phyloP scores from a whole-genome alignment of 148 eudicot species.

The Rhododendron vialii region DNA sequence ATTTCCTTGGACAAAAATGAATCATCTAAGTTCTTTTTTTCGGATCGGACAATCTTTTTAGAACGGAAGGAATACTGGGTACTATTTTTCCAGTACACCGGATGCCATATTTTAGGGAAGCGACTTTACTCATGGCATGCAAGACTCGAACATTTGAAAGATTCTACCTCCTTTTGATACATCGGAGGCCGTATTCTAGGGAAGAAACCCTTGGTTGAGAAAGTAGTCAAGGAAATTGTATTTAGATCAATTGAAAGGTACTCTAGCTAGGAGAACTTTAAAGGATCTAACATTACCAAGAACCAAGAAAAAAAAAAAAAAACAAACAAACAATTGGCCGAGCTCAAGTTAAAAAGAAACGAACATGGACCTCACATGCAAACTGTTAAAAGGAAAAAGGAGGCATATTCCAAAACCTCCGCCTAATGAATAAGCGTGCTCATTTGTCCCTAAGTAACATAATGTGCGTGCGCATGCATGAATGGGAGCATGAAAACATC shows the following conservation, averaged over 20 bases:
- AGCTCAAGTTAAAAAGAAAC: neutral
- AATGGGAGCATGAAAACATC: neutral
- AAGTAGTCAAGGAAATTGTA: neutral
- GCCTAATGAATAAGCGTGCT: neutral
- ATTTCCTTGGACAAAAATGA: too few species aligned
- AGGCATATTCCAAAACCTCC: neutral
- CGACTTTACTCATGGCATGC: too few species aligned
- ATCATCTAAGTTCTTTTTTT: too few species aligned
- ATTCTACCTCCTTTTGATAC: neutral
- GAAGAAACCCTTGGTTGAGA: neutral
- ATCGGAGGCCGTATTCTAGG: neutral
- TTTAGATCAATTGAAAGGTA: neutral
- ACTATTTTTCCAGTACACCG: too few species aligned
- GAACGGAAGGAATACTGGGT: neutral
- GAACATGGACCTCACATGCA: slow-evolving; percentile 4
- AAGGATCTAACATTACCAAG: neutral
- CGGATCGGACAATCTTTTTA: too few species aligned
- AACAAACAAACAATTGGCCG: neutral
- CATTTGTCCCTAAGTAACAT: neutral
- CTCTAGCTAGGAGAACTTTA: neutral
- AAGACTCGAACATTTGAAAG: too few species aligned
- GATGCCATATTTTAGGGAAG: too few species aligned
- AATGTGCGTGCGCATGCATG: neutral
- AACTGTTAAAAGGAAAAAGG: neutral
- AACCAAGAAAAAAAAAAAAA: neutral